phyloP scores from a whole-genome alignment of 2,329 filamentous ascomycete species.

The Ascochyta pisi region DNA sequence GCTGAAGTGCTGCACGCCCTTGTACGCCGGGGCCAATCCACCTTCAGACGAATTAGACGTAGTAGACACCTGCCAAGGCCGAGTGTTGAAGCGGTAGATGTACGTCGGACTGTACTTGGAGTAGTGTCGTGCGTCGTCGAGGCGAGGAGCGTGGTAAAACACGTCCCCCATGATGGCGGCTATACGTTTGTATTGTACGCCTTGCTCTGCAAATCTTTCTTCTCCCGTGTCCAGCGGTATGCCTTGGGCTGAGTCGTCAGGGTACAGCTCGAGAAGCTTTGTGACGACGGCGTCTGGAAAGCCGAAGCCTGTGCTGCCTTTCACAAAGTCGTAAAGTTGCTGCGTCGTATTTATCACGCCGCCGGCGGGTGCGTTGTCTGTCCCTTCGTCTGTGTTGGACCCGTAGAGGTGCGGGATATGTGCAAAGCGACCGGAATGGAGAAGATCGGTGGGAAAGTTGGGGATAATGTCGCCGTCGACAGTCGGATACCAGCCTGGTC shows the following conservation, averaged over 20 bases:
- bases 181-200: slow-evolving; percentile 61
- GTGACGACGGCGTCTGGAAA: slow-evolving; percentile 41
- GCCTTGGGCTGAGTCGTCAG: slow-evolving; percentile 41
- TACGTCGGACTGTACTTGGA: slow-evolving; percentile 60
- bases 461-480: slow-evolving; percentile 66
- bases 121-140: slow-evolving; percentile 53
- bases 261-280: slow-evolving; percentile 45
- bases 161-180: slow-evolving; percentile 62
- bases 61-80: slow-evolving; percentile 36
- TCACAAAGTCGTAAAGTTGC: slow-evolving; percentile 52
- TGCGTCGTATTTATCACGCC: slow-evolving; percentile 63
- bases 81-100: slow-evolving; percentile 67
- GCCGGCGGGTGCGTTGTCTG: slow-evolving; percentile 60
- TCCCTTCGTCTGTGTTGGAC: slow-evolving; percentile 71
- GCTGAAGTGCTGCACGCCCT: slow-evolving; percentile 62
- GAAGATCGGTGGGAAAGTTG: slow-evolving; percentile 60
- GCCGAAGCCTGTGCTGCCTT: slow-evolving; percentile 42
- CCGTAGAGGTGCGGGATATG: slow-evolving; percentile 70
- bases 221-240: slow-evolving; percentile 44
- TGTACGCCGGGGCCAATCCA: slow-evolving; percentile 52
- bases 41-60: slow-evolving; percentile 45
- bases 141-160: slow-evolving; percentile 63
- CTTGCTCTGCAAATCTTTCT: slow-evolving; percentile 41
- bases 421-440: slow-evolving; percentile 66
- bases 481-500: slow-evolving; percentile 52